phyloP scores from a whole-genome alignment of 2,329 filamentous ascomycete genomes.

The Aspergillus brunneoviolaceus region DNA sequence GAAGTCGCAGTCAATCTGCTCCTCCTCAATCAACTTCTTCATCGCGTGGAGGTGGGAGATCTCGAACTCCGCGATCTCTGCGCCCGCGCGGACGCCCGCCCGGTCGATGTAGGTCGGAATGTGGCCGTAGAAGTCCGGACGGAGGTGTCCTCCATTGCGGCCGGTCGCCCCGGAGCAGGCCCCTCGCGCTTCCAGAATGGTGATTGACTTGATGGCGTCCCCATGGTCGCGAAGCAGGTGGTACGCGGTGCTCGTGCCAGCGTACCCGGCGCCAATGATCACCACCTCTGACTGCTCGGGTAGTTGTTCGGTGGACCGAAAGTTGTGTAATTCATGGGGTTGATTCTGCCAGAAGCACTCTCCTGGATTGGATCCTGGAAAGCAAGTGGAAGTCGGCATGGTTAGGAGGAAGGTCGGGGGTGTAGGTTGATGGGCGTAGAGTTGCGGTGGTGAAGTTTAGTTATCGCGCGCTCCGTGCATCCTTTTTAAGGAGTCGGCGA shows the following conservation, averaged over 20 bases:
- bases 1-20: conserved; percentile 47
- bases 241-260: conserved; percentile 45
- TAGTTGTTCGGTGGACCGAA: conserved; percentile 37
- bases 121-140: conserved; percentile 43
- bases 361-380: conserved; percentile 6
- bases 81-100: conserved; percentile 35
- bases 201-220: conserved; percentile 23
- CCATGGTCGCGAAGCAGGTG: conserved; percentile 34
- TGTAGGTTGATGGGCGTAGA: background rate
- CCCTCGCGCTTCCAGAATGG: conserved; percentile 41
- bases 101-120: conserved; percentile 33
- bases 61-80: conserved; percentile 43
- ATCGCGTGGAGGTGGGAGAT: conserved; percentile 40
- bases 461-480: background rate
- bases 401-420: no score
- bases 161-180: conserved; percentile 45
- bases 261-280: conserved; percentile 49
- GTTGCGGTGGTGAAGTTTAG: background rate
- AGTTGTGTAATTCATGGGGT: conserved; percentile 40
- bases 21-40: conserved; percentile 39
- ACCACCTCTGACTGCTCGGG: conserved; percentile 39
- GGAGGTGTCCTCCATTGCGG: conserved; percentile 47
- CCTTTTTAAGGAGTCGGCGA: background rate
- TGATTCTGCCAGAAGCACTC: conserved; percentile 45
- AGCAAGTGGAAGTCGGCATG: background rate